A percentile compares a stretch with the other conserved stretches of the same genome.
These are phyloP conservation scores for Zanthoxylum bungeanum DNA, from an alignment of 345 rosid species.

Conservation along the genomic window DNA sequence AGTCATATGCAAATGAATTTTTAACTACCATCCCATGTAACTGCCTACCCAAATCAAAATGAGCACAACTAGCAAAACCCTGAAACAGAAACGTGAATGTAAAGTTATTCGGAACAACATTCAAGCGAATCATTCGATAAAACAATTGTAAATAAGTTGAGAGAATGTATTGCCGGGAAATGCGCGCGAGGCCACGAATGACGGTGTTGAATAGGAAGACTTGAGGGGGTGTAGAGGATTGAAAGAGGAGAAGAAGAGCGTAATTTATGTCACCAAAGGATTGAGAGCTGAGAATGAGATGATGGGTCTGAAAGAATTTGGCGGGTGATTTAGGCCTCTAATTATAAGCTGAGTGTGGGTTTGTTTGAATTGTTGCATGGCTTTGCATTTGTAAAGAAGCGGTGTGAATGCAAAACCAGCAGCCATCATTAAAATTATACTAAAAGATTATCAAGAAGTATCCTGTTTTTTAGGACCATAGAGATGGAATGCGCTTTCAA, in stretches of 20 bases:
- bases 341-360: conserved; percentile 13
- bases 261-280: conserved; percentile 8
- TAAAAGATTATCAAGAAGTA: background rate
- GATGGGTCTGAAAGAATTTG: conserved; percentile 9
- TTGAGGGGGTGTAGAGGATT: conserved; percentile 2
- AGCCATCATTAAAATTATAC: background rate
- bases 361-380: conserved; percentile 11
- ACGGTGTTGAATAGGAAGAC: conserved; percentile 17
- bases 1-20: conserved; percentile 17
- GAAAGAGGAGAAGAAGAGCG: conserved; percentile 14
- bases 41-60: conserved; percentile 15
- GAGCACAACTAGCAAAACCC: conserved; percentile 4
- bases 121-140: background rate
- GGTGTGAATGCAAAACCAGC: conserved; percentile 39
- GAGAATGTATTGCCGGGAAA: background rate
- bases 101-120: conserved; percentile 13
- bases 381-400: conserved; percentile 11
- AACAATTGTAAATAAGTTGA: conserved; percentile 2
- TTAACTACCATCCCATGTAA: conserved; percentile 19
- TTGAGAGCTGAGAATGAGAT: conserved; percentile 14
- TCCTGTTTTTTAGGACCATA: background rate
- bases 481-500: background rate
- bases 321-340: conserved; percentile 12
- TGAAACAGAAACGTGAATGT: conserved; percentile 16
- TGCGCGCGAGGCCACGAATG: conserved; percentile 14